phyloP scores from a whole-genome alignment of 176 grass and related monocot genomes.

The Oryza glumipatula region DNA sequence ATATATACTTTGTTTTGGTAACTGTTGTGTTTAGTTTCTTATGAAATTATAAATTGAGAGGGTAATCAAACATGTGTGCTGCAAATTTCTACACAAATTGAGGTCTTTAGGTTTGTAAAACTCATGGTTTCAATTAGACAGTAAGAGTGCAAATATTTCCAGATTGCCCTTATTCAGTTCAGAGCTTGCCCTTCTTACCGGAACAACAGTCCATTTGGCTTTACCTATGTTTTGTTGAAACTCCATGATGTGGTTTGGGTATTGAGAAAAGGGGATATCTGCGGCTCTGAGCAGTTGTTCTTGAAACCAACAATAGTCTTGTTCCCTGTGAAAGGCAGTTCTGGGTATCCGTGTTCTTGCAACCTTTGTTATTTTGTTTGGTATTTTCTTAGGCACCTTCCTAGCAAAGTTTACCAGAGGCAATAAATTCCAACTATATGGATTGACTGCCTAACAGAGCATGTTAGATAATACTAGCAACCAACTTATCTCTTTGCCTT shows the following conservation, averaged over 20 bases:
- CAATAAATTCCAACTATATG: not conserved
- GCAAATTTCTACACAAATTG: not conserved
- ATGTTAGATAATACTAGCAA: not conserved
- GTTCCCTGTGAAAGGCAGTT: not conserved
- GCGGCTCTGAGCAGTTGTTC: not conserved
- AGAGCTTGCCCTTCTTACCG: conserved; percentile 9
- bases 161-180: not conserved
- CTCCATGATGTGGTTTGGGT: not conserved
- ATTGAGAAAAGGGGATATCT: not conserved
- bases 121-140: not conserved
- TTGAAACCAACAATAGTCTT: not conserved
- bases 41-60: not conserved
- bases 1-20: conserved; percentile 7
- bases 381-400: not conserved
- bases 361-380: not conserved
- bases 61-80: not conserved
- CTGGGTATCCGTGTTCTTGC: not conserved
- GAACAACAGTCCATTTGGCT: not conserved
- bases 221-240: conserved; percentile 2
- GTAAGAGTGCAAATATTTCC: not conserved
- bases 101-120: not conserved
- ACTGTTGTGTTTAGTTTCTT: conserved; percentile 3
- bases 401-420: not conserved
- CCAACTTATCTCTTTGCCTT: not conserved
- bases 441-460: not conserved